Conservation (phyloP, 768 basidiomycete species). For the Boletus sp. region DNA sequence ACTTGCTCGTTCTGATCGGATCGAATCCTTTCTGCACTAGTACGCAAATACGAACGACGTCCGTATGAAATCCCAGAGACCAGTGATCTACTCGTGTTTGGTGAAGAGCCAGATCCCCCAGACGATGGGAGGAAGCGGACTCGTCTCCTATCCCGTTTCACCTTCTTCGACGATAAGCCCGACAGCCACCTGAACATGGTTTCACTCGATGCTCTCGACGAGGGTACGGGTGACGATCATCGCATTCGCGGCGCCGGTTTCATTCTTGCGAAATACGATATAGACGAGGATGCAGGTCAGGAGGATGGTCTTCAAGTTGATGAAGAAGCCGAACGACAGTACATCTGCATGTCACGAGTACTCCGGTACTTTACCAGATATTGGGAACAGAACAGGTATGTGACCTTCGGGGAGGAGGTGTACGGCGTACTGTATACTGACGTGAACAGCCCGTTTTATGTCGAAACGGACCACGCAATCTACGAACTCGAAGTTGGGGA, state of each 20-base stretch:
- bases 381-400: constrained; percentile 49
- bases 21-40: constrained; percentile 23
- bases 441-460: constrained; percentile 52
- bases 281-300: constrained; percentile 64
- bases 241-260: constrained; percentile 55
- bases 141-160: constrained; percentile 57
- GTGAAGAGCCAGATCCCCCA: constrained; percentile 40
- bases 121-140: constrained; percentile 48
- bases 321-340: constrained; percentile 34
- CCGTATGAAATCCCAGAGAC: constrained; percentile 37
- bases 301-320: constrained; percentile 50
- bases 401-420: constrained; percentile 6
- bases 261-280: constrained; percentile 44
- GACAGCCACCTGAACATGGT: constrained; percentile 41
- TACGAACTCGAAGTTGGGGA: constrained; percentile 47
- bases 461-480: constrained; percentile 64
- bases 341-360: constrained; percentile 48
- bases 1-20: background rate
- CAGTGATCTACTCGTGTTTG: constrained; percentile 35
- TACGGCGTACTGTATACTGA: background rate
- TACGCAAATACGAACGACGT: constrained; percentile 37
- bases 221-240: constrained; percentile 40
- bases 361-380: constrained; percentile 52
- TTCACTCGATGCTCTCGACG: constrained; percentile 46
- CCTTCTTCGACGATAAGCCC: constrained; percentile 56